Evolutionary conservation across 2,329 filamentous ascomycete species (phyloP).

Genomic region (Grosmannia serpens): DNA sequence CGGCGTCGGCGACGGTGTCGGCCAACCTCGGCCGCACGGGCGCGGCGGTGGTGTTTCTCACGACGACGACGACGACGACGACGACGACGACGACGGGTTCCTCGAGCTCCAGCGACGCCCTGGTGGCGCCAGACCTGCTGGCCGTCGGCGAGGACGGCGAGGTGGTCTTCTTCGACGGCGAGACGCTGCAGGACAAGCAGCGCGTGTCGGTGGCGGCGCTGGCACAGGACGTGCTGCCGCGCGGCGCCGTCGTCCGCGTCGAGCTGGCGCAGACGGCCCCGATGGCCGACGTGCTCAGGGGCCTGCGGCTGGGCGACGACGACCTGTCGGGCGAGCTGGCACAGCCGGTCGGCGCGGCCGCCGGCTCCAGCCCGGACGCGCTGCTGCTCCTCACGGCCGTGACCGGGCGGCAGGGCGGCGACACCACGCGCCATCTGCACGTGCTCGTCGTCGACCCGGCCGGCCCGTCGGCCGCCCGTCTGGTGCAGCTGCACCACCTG

Average conservation of each 20-base stretch:
- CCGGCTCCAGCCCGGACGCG: slow-evolving; percentile 37
- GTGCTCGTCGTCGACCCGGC: slow-evolving; percentile 19
- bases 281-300: slow-evolving; percentile 37
- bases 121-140: slow-evolving; percentile 30
- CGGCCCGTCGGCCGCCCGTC: slow-evolving; percentile 7
- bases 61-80: slow-evolving; percentile 16
- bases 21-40: slow-evolving; percentile 23
- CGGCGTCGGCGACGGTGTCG: slow-evolving; percentile 36
- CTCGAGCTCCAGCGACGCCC: neutral
- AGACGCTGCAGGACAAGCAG: slow-evolving; percentile 38
- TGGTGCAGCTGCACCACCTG: slow-evolving; percentile 15
- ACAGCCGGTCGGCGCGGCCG: slow-evolving; percentile 30
- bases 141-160: slow-evolving; percentile 50
- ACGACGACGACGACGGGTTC: neutral
- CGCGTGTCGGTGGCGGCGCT: slow-evolving; percentile 30
- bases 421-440: slow-evolving; percentile 19
- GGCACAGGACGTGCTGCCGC: slow-evolving; percentile 26
- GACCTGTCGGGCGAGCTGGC: slow-evolving; percentile 41
- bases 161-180: slow-evolving; percentile 47
- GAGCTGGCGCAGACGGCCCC: slow-evolving; percentile 36
- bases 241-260: slow-evolving; percentile 27
- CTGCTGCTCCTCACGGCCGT: slow-evolving; percentile 38
- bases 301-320: slow-evolving; percentile 42
- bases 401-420: slow-evolving; percentile 14
- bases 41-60: slow-evolving; percentile 30